Evolutionary conservation across 2,329 filamentous ascomycete genomes (phyloP).

Genomic region (Coniochaeta sp.): DNA sequence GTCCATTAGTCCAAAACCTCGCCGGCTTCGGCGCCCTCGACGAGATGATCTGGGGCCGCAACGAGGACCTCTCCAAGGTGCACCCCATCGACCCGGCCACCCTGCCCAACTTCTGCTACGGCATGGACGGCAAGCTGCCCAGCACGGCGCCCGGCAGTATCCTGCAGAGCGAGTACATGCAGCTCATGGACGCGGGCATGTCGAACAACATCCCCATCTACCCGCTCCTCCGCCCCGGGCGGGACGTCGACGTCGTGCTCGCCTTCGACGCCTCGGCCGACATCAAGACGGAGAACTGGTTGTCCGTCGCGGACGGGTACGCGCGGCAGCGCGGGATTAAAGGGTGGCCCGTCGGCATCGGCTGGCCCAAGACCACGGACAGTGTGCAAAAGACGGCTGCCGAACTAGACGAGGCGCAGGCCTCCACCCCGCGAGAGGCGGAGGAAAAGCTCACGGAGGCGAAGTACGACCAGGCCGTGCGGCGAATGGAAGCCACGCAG

Average conservation of each 20-base stretch:
- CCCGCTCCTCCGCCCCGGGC: constrained; percentile 78
- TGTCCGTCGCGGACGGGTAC: constrained; percentile 89
- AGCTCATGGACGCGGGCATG: constrained; percentile 97
- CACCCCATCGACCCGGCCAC: constrained; percentile 90
- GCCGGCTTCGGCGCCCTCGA: constrained; percentile 73
- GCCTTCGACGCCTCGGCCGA: constrained; percentile 95
- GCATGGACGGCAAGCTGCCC: constrained; percentile 70
- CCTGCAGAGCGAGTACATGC: constrained; percentile 62
- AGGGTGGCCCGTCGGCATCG: constrained; percentile 91
- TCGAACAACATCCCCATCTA: constrained; percentile 97
- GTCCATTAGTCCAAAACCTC: constrained; percentile 70
- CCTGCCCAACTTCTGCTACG: constrained; percentile 83
- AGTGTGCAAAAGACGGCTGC: constrained; percentile 52
- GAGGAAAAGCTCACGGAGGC: constrained; percentile 58
- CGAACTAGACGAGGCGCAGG: constrained; percentile 63
- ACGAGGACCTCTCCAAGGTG: constrained; percentile 80
- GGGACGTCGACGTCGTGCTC: constrained; percentile 82
- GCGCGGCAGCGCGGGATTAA: constrained; percentile 83
- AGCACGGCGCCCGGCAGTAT: constrained; percentile 70
- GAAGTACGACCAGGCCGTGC: constrained; percentile 35
- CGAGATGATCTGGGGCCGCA: constrained; percentile 72
- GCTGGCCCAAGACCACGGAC: constrained; percentile 69
- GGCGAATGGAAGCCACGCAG: constrained; percentile 20
- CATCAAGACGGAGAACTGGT: constrained; percentile 91
- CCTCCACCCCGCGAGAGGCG: constrained; percentile 51